These are phyloP conservation scores for Pseudotulostoma volvatum DNA, from an alignment of 495 filamentous ascomycete genomes.

Conservation along the genomic window DNA sequence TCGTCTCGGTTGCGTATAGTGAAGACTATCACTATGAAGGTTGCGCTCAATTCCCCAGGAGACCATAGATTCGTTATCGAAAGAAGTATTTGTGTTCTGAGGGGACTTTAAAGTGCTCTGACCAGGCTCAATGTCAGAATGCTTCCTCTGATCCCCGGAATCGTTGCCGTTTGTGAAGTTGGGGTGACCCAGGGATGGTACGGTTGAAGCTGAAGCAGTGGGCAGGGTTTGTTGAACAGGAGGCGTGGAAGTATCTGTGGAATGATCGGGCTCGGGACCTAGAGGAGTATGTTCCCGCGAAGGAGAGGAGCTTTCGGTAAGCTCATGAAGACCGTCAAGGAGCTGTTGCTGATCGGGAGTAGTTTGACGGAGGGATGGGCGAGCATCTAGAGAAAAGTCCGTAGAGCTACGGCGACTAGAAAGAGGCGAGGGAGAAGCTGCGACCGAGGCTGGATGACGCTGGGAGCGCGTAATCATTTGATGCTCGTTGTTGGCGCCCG, in stretches of 20 bases:
- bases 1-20: constrained; percentile 18
- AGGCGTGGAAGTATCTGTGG: constrained; percentile 23
- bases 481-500: no score
- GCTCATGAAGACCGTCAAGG: constrained; percentile 16
- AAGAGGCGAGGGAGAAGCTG: no score
- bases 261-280: constrained; percentile 7
- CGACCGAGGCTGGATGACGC: no score
- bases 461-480: neutral
- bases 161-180: neutral
- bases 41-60: constrained; percentile 30
- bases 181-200: constrained; percentile 1
- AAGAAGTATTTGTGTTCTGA: constrained; percentile 12
- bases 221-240: constrained; percentile 23
- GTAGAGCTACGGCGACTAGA: no score
- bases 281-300: constrained; percentile 1
- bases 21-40: constrained; percentile 24
- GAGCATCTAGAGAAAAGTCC: no score
- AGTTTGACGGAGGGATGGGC: constrained; percentile 18
- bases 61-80: constrained; percentile 21
- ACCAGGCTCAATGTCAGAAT: neutral
- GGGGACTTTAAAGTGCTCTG: constrained; percentile 8
- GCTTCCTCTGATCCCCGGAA: constrained; percentile 1
- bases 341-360: constrained; percentile 29
- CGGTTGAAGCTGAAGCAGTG: constrained; percentile 16
- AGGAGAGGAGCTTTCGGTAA: constrained; percentile 8